Conservation (phyloP, 73 alveolate species). For the Paramecium tetraurelia region DNA sequence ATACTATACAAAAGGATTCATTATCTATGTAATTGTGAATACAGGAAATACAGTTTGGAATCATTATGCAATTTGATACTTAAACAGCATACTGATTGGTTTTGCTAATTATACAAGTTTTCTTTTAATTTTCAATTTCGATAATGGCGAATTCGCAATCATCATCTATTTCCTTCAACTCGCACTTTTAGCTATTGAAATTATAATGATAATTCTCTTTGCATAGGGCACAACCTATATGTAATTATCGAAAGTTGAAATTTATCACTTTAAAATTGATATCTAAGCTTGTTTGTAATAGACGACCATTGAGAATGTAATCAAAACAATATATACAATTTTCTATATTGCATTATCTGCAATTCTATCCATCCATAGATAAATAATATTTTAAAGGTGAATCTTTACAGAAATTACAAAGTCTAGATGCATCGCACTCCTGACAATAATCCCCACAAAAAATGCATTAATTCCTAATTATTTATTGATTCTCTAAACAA, state of each 20-base stretch:
- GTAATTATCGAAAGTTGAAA: not conserved
- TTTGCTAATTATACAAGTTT: not conserved
- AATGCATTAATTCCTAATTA: not conserved
- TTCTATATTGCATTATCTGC: not conserved
- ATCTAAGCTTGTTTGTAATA: not conserved
- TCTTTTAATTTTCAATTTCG: not conserved
- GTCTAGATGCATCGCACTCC: not conserved
- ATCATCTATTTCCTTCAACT: not conserved
- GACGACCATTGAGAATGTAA: not conserved
- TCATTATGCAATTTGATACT: not conserved
- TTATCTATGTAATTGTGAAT: not conserved
- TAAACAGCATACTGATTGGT: not conserved
- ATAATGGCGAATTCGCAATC: not conserved
- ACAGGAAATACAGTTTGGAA: not conserved
- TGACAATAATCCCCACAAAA: not conserved
- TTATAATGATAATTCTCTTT: not conserved
- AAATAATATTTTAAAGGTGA: not conserved
- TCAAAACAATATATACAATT: not conserved
- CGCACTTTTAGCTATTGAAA: not conserved
- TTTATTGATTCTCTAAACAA: not conserved
- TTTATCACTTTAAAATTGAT: not conserved
- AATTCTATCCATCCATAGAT: not conserved
- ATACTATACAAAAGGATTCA: not conserved
- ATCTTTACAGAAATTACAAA: not conserved
- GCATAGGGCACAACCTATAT: not conserved